Percentiles rank a stretch among this genome's conserved stretches.
These are phyloP conservation scores for Linaria vulgaris DNA, from an alignment of 257 asterid species.

Conservation along the genomic window DNA sequence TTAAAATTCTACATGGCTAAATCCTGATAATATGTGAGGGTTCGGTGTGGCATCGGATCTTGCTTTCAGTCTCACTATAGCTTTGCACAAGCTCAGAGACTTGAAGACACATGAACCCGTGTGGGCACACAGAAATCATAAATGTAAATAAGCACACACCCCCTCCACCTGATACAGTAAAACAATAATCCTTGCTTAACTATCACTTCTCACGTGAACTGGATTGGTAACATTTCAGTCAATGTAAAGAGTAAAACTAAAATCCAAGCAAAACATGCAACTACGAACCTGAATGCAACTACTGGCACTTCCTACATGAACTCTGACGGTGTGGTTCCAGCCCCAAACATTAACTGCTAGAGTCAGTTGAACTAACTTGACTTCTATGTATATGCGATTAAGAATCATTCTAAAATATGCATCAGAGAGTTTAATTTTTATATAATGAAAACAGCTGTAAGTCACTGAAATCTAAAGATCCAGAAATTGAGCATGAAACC, in stretches of 20 bases:
- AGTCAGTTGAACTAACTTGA: too few relatives aligned
- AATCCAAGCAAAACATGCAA: background rate
- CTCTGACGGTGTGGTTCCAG: background rate
- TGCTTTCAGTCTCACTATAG: conserved; percentile 7
- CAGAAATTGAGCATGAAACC: background rate
- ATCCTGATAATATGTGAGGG: conserved; percentile 2
- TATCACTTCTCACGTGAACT: background rate
- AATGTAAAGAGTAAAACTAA: conserved; percentile 3
- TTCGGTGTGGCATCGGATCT: background rate
- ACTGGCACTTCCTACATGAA: conserved; percentile 10
- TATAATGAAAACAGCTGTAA: background rate
- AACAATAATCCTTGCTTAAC: background rate
- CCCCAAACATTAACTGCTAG: background rate
- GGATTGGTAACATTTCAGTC: background rate
- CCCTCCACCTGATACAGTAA: background rate
- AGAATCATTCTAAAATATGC: background rate
- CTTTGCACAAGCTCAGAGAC: too few relatives aligned
- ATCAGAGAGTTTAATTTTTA: background rate
- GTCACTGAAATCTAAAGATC: background rate
- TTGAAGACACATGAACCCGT: too few relatives aligned
- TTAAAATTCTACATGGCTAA: conserved; percentile 8
- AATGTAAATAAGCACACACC: too few relatives aligned
- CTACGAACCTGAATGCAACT: conserved; percentile 1
- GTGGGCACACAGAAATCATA: too few relatives aligned
- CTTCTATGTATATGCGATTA: background rate